Evolutionary conservation across 257 asterid species (phyloP).

Genomic region (Hygrophila difformis): DNA sequence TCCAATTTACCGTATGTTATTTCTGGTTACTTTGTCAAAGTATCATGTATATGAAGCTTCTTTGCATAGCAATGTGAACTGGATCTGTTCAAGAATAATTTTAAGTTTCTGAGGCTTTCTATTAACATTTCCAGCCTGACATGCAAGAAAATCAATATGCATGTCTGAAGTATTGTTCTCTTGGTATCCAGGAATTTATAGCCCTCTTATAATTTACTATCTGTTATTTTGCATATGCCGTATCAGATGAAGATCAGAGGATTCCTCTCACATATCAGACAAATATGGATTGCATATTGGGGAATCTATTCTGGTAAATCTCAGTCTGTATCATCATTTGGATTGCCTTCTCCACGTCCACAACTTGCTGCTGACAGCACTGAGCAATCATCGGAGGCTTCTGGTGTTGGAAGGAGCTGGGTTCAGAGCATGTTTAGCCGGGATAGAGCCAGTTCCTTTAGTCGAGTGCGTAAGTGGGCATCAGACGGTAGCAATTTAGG

Average conservation of each 20-base stretch:
- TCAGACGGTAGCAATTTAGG: conserved; percentile 52
- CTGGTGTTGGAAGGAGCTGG: conserved; percentile 95
- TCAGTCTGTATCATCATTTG: conserved; percentile 54
- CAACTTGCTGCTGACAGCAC: conserved; percentile 51
- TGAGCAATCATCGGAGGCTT: conserved; percentile 76
- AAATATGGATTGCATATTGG: conserved; percentile 80
- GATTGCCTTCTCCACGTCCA: conserved; percentile 80
- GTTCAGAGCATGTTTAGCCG: conserved; percentile 98
- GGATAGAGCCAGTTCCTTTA: conserved; percentile 69
- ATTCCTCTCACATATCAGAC: conserved; percentile 71
- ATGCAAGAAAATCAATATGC: too few species aligned
- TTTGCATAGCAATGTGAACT: too few species aligned
- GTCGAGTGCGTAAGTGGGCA: conserved; percentile 56
- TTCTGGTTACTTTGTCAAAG: too few species aligned
- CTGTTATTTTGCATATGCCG: conserved; percentile 4
- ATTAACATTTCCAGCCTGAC: too few species aligned
- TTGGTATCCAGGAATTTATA: too few species aligned
- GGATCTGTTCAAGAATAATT: too few species aligned
- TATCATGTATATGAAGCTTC: too few species aligned
- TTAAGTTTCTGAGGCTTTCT: too few species aligned
- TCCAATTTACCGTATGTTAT: too few species aligned
- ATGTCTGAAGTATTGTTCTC: too few species aligned
- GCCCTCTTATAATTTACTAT: too few species aligned
- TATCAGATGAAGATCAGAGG: conserved; percentile 83
- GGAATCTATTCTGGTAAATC: conserved; percentile 68